Base-by-base conservation (phyloP, 148 eudicot species). In the Rhododendron griersonianum region DNA sequence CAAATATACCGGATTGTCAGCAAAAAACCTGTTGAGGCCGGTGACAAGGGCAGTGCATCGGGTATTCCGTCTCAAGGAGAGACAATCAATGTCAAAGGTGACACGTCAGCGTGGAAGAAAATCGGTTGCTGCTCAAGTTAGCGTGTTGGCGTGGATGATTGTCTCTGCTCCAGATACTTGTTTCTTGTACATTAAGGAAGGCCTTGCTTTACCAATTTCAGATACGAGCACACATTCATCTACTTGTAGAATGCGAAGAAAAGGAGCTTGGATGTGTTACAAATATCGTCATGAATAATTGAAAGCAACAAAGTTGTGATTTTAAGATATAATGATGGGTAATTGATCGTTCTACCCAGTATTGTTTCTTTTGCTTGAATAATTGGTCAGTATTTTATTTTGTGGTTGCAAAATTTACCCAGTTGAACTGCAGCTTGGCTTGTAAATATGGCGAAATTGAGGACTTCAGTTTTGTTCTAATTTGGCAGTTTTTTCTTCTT, bases 1-100 rank as follows among this genome's bases (percentile, higher is more conserved):
- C 94, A 96, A 87, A 96, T 96, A 57, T 91, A 92, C 85, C 88
- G 89, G 28, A 90, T 95, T n/a, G 96, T 95, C 84, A 96, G 98
- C 90, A 93, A 92, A 89, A 96, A 91, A 87, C 90, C 95, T 1
- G 96, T 96, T 69, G 98, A 96, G 75, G 94, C 93, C 4, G 95
- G 95, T 37, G 93, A 95, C 67, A 94, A 89, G 83, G 88, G 89
- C 57, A 89, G 87, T 82, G 87, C 93, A 73, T 87, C 95, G 1
- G 88, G 89, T 83, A 90, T 92, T 65, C 95, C 95, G 3, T 87
- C 96, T 14, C 88, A 89, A 84, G 98, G 98, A 14, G 88, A 95
- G 87, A 95, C 91, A 11, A 91, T 95, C 65, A 89, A 94, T 37
- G 87, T 95, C 19, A 93, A 91, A 81, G 91, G 90, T 10, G 94